Conservation (phyloP, 306 rosid species). For the Vigna reflexopilosa region DNA sequence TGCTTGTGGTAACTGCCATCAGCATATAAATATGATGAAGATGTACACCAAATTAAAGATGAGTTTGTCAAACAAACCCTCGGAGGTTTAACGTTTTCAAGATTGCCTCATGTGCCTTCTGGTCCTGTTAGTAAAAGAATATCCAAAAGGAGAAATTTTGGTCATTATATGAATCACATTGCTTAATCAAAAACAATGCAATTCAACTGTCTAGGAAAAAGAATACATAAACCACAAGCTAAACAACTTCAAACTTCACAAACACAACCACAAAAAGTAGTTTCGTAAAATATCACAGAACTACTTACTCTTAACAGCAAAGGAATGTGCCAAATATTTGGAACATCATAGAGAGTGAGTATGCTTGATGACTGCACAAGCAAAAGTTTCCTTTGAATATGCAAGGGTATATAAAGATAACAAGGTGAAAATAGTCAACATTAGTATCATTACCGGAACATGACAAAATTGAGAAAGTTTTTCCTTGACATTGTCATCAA, state of each 20-base stretch:
- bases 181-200: not conserved
- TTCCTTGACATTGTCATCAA: conserved; percentile 68
- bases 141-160: conserved; percentile 25
- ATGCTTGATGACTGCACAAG: conserved; percentile 68
- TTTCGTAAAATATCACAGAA: conserved; percentile 2
- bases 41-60: conserved; percentile 24
- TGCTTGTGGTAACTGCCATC: not conserved
- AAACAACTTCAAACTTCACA: not conserved
- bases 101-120: conserved; percentile 86
- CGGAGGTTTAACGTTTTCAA: conserved; percentile 66
- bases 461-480: conserved; percentile 92
- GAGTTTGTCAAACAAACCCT: conserved; percentile 61
- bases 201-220: not conserved
- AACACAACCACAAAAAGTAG: conserved; percentile 25
- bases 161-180: conserved; percentile 35
- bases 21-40: conserved; percentile 1
- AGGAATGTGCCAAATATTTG: conserved; percentile 97
- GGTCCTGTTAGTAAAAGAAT: conserved; percentile 61
- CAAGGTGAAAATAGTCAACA: conserved; percentile 35
- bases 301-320: conserved; percentile 75
- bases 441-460: conserved; percentile 70
- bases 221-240: not conserved
- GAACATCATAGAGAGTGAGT: conserved; percentile 84
- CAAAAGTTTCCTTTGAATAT: conserved; percentile 24
- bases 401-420: conserved; percentile 10